These are phyloP conservation scores for Trifolium pratense DNA, from an alignment of 306 rosid genomes.

Conservation along the genomic window DNA sequence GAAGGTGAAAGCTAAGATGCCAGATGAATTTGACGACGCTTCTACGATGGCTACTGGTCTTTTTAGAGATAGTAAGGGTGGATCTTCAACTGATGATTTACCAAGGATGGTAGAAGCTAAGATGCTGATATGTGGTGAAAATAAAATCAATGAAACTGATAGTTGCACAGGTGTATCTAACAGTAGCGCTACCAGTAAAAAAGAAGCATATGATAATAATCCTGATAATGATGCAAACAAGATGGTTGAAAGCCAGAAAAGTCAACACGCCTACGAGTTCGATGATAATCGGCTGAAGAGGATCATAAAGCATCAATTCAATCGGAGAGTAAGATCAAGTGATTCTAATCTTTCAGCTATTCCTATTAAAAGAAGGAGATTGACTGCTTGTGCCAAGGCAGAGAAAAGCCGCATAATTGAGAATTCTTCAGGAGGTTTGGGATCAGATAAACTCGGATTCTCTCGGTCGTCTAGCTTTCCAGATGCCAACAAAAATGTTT, in stretches of 20 bases:
- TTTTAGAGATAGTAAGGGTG: slow-evolving; percentile 46
- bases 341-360: slow-evolving; percentile 55
- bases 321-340: slow-evolving; percentile 52
- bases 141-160: slow-evolving; percentile 39
- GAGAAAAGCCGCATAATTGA: slow-evolving; percentile 50
- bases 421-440: slow-evolving; percentile 47
- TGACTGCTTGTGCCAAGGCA: slow-evolving; percentile 61
- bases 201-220: slow-evolving; percentile 27
- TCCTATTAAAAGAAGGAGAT: slow-evolving; percentile 62
- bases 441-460: slow-evolving; percentile 43
- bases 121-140: slow-evolving; percentile 34
- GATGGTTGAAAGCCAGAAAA: slow-evolving; percentile 38
- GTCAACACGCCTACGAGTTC: slow-evolving; percentile 35
- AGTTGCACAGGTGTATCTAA: slow-evolving; percentile 27
- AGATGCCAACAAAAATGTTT: slow-evolving; percentile 44
- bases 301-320: slow-evolving; percentile 49
- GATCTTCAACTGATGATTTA: slow-evolving; percentile 28
- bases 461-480: slow-evolving; percentile 41
- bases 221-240: slow-evolving; percentile 46
- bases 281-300: slow-evolving; percentile 50
- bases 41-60: slow-evolving; percentile 44
- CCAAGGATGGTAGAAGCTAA: slow-evolving; percentile 39
- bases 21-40: slow-evolving; percentile 45
- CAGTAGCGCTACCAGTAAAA: slow-evolving; percentile 38
- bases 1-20: slow-evolving; percentile 55